These are phyloP conservation scores for Russula abietina DNA, from an alignment of 768 basidiomycete species.

Conservation along the genomic window DNA sequence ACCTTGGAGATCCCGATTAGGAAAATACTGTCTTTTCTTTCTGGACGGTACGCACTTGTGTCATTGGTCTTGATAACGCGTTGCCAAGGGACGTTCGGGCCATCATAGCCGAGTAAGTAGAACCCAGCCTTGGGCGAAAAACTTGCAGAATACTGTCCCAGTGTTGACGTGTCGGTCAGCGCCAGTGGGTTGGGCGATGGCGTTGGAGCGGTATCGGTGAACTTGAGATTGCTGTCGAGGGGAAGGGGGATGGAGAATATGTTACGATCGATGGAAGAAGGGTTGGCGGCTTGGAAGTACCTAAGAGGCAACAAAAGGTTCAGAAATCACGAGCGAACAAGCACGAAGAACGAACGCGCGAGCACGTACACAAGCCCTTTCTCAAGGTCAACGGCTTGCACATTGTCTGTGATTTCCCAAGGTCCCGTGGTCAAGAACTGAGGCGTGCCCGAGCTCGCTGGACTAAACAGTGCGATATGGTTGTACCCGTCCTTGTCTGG, in stretches of 20 bases:
- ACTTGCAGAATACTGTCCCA: constrained; percentile 54
- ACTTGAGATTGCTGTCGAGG: constrained; percentile 31
- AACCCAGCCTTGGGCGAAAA: constrained; percentile 87
- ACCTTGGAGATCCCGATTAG: constrained; percentile 35
- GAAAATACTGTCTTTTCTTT: neutral
- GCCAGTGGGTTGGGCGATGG: constrained; percentile 40
- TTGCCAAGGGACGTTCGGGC: constrained; percentile 86
- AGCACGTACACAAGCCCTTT: constrained; percentile 64
- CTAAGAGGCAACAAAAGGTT: constrained; percentile 35
- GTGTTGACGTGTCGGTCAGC: constrained; percentile 43
- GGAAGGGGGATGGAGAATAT: constrained; percentile 78
- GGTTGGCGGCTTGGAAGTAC: constrained; percentile 84
- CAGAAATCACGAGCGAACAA: constrained; percentile 3
- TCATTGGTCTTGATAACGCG: constrained; percentile 56
- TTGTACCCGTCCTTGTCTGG: constrained; percentile 78
- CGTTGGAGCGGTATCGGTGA: constrained; percentile 25
- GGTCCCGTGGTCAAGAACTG: constrained; percentile 79
- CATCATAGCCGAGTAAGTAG: constrained; percentile 73
- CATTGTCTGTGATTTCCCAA: constrained; percentile 83
- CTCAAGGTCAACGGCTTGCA: constrained; percentile 63
- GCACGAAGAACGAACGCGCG: constrained; percentile 1
- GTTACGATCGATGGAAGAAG: constrained; percentile 76
- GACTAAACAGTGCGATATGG: constrained; percentile 88
- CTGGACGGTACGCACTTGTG: constrained; percentile 30
- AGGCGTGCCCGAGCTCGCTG: constrained; percentile 61